phyloP scores from a whole-genome alignment of 2,329 filamentous ascomycete genomes.

The Hypoxylon sp. region DNA sequence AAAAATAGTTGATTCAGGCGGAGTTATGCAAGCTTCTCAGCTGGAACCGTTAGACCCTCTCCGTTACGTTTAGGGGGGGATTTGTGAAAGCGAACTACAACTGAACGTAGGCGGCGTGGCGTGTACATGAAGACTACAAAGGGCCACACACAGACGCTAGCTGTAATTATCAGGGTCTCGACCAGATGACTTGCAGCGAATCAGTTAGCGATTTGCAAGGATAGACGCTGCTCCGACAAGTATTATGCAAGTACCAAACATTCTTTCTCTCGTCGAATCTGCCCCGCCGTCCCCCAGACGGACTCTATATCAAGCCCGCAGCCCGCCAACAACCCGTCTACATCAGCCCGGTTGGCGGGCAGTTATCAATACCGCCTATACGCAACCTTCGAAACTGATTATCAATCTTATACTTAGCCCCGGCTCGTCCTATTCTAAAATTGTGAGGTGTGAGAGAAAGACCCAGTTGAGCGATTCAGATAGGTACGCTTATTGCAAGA shows the following conservation, averaged over 20 bases:
- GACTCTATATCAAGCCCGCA: slow-evolving; percentile 27
- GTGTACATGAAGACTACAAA: slow-evolving; percentile 3
- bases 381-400: not conserved
- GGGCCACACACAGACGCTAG: not conserved
- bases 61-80: too few relatives aligned
- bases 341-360: slow-evolving; percentile 15
- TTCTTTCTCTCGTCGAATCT: not conserved
- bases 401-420: too few relatives aligned
- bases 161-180: not conserved
- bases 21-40: slow-evolving; percentile 14
- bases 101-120: too few relatives aligned
- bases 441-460: too few relatives aligned
- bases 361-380: slow-evolving; percentile 23
- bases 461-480: too few relatives aligned
- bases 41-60: too few relatives aligned
- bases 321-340: slow-evolving; percentile 12
- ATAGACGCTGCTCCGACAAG: not conserved
- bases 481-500: too few relatives aligned
- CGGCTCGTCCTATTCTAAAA: too few relatives aligned
- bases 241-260: too few relatives aligned
- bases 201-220: not conserved
- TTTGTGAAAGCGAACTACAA: too few relatives aligned
- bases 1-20: not conserved
- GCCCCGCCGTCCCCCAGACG: slow-evolving; percentile 23
- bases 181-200: not conserved